These are phyloP conservation scores for Massospora cicadina DNA, from an alignment of 371 early-diverging fungal species.

Conservation along the genomic window DNA sequence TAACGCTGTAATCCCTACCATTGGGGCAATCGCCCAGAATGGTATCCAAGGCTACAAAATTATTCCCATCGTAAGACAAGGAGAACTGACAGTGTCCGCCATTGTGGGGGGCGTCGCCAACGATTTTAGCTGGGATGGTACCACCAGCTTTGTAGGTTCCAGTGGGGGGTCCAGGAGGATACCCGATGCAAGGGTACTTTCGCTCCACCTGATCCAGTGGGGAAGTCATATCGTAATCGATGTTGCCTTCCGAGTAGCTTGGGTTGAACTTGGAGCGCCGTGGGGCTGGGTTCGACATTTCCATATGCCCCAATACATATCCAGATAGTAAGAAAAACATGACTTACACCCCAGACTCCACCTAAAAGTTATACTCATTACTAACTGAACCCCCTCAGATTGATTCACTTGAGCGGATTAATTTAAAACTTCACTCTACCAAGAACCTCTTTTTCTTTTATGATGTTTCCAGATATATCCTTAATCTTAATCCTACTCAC, in stretches of 20 bases:
- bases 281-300: not conserved
- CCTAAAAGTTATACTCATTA: too few species aligned
- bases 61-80: slow-evolving; percentile 10
- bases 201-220: not conserved
- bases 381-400: too few species aligned
- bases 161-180: not conserved
- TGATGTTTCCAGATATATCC: too few species aligned
- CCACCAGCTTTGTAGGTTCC: slow-evolving; percentile 4
- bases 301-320: slow-evolving; percentile 5
- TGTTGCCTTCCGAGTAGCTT: not conserved
- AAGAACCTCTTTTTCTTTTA: too few species aligned
- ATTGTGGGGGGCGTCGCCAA: not conserved
- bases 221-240: slow-evolving; percentile 2
- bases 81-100: slow-evolving; percentile 14
- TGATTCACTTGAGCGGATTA: too few species aligned
- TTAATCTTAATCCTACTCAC: too few species aligned
- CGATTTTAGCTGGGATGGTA: not conserved
- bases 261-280: slow-evolving; percentile 7
- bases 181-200: slow-evolving; percentile 1
- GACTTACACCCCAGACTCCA: too few species aligned
- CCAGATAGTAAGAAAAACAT: too few species aligned
- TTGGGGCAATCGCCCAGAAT: slow-evolving; percentile 7
- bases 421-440: too few species aligned
- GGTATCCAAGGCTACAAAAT: slow-evolving; percentile 10
- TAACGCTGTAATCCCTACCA: not conserved